Percentiles rank a stretch among this genome's conserved stretches.
phyloP scores from a whole-genome alignment of 2,329 filamentous ascomycete species.

The Ophiostoma perfectum region DNA sequence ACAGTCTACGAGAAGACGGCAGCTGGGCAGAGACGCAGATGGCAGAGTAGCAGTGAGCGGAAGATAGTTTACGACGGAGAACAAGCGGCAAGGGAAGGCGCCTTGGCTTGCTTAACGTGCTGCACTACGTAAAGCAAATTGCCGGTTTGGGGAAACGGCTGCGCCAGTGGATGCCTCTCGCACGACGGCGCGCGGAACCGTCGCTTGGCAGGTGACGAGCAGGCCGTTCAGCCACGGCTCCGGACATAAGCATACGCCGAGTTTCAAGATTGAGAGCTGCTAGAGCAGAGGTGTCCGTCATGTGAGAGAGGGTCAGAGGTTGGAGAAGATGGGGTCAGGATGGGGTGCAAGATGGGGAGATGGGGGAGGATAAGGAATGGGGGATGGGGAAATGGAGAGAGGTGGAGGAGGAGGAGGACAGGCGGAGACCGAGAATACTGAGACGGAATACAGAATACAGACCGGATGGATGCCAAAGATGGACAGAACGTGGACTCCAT shows the following conservation, averaged over 20 bases:
- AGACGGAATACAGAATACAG: neutral
- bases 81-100: neutral
- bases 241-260: neutral
- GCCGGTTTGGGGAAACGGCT: neutral
- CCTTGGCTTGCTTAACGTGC: neutral
- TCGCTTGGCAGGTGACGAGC: neutral
- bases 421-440: neutral
- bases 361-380: neutral
- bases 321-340: slow-evolving; percentile 3
- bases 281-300: neutral
- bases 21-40: neutral
- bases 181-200: neutral
- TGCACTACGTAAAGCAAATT: neutral
- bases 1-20: too few species aligned
- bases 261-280: neutral
- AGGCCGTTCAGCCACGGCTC: neutral
- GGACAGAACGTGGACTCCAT: too few species aligned
- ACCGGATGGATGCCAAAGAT: too few species aligned
- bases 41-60: neutral
- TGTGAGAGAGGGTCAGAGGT: neutral
- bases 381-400: neutral
- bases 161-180: neutral
- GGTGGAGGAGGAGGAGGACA: neutral
- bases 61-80: neutral
- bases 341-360: slow-evolving; percentile 1